Percentiles rank a stretch among this genome's conserved stretches.
These are phyloP conservation scores for Botrytis medusae DNA, from an alignment of 2,329 filamentous ascomycete species.

Conservation along the genomic window DNA sequence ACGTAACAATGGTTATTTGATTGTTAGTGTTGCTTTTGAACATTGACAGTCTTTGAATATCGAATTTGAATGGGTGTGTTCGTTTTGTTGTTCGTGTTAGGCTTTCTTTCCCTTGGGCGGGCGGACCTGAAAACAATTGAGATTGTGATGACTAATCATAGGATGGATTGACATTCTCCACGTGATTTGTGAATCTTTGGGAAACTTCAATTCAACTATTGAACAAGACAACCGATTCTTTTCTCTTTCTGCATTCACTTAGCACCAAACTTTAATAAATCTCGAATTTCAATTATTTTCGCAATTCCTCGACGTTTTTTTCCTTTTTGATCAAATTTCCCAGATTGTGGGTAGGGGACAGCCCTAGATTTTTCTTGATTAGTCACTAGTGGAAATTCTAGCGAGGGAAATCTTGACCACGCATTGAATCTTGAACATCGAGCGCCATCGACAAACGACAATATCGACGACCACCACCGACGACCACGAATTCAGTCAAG, in stretches of 20 bases:
- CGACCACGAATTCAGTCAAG: slow-evolving; percentile 38
- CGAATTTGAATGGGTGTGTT: neutral
- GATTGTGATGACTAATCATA: neutral
- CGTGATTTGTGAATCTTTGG: neutral
- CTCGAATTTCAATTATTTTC: neutral
- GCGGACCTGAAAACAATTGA: neutral
- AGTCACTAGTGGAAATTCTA: slow-evolving; percentile 3
- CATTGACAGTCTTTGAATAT: neutral
- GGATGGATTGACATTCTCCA: neutral
- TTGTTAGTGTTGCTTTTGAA: neutral
- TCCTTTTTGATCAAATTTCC: neutral
- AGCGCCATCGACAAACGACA: slow-evolving; percentile 32
- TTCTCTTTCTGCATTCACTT: neutral
- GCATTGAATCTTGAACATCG: slow-evolving; percentile 3
- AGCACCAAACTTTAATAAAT: neutral
- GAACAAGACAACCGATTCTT: neutral
- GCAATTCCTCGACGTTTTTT: neutral
- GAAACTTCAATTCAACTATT: neutral
- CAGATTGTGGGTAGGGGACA: neutral
- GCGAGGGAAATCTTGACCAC: slow-evolving; percentile 2
- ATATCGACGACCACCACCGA: slow-evolving; percentile 38
- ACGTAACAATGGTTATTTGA: neutral
- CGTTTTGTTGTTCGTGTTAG: neutral
- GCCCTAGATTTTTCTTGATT: slow-evolving; percentile 3
- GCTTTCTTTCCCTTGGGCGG: neutral